Percentiles rank a stretch among this genome's conserved stretches.
Evolutionary conservation across 2,329 filamentous ascomycete genomes (phyloP).

Genomic region (Penicillium concentricum): DNA sequence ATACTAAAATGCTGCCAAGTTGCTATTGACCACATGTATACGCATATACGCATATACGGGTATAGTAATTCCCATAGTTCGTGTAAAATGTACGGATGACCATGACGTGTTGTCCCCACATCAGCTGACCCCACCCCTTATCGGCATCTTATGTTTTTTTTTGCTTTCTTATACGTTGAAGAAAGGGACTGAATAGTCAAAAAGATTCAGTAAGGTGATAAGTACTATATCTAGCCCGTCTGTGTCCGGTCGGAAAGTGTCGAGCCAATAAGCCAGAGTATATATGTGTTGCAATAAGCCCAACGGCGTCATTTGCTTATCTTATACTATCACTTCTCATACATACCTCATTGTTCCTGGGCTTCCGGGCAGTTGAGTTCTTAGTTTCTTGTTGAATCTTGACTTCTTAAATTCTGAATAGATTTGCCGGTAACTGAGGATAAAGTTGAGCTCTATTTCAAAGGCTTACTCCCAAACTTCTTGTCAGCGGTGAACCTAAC

Average conservation of each 20-base stretch:
- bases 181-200: not conserved
- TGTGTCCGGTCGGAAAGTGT: not conserved
- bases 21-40: too few relatives aligned
- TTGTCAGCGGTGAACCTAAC: constrained; percentile 16
- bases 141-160: not conserved
- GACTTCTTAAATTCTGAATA: not conserved
- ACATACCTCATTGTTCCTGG: constrained; percentile 10
- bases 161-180: not conserved
- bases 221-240: not conserved
- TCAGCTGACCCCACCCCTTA: constrained; percentile 13
- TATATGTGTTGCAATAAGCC: not conserved
- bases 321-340: constrained; percentile 7
- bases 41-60: not conserved
- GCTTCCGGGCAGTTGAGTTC: not conserved
- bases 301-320: constrained; percentile 5
- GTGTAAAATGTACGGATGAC: constrained; percentile 1
- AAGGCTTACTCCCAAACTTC: not conserved
- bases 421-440: not conserved
- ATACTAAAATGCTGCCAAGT: not conserved
- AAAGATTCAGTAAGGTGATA: not conserved
- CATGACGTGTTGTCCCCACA: constrained; percentile 10
- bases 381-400: not conserved
- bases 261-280: not conserved
- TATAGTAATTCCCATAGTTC: not conserved
- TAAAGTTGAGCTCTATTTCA: not conserved